Base-by-base conservation (phyloP, 2,329 filamentous ascomycete species). In the Lasiodiplodia sp. region DNA sequence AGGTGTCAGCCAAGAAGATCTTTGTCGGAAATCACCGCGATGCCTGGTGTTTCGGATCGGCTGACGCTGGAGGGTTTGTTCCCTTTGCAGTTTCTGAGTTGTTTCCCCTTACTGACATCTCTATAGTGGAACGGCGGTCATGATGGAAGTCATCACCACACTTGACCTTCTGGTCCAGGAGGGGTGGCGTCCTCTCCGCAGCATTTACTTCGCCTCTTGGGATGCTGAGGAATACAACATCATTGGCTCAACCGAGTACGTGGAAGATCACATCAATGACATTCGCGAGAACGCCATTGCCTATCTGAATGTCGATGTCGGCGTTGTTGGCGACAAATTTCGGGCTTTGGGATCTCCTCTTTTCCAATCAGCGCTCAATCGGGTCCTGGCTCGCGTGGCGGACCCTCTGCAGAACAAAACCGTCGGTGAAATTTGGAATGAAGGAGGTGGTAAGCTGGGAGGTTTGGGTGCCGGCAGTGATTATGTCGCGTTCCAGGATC, bases 141-240 rank as follows among this genome's bases (percentile, higher is more conserved):
- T 99, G 86, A 86, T 98, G 66, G 96, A 99, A 81, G 86, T 98
- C 69, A 90, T 92, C 25, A 90, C 92, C 55, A 89, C 97, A 60
- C 92, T 99, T 74, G 93, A 94, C 51, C 89, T 93, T 71, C 86
- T 98, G 18, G 85, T 90, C 25, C 80, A 85, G 18, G 87, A 89
- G 68, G 95, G 94, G 66, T 99, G 96, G 96, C 87, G 92, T 31
- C 96, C 96, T 1, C 84, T 97, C 18, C 91, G 96, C n/a, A 96
- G 93, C 3, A 97, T 99, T 72, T 92, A 97, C 78, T 98, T 99
- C 79, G 94, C 94, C 76, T 97, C 93, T 40, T 99, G 96, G 96
- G 96, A 99, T 78, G 96, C 88, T 4, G 91, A 91, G 73, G 93
- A 95, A 79, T 98, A 97, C 83, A 97, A 97, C 79, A 83, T 96